Base-by-base conservation (phyloP, 129 eudicot species). In the Glebionis coronaria region DNA sequence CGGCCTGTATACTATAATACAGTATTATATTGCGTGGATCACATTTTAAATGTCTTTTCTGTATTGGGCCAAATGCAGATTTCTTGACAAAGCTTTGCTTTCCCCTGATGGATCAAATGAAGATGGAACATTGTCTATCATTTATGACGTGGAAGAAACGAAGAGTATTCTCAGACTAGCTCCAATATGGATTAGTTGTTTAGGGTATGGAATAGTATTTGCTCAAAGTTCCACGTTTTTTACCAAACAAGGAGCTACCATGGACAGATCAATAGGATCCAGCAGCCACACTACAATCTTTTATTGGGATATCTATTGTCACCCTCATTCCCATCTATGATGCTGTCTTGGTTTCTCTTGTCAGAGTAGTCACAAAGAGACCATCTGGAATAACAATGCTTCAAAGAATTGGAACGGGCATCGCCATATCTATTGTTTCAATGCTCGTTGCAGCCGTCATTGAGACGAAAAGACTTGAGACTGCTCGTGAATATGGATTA, bases 341-440 rank as follows among this genome's bases (percentile, higher is more conserved):
- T 46, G 71, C 78, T 3, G 21, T 76, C 8, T 66, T 88, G n/a
- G 82, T 88, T 14, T 91, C 91, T 5, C 0, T 76, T 9, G 74
- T 82, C 1, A 72, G 86, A 73, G 2, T 45, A 2, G n/a, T 82
- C 5, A 88, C 91, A 3, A 61, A 72, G 5, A 61, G 58, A 1
- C 83, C 84, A 61, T 52, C 81, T 0, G 96, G 96, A 5, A 80
- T 88, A 65, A 83, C 87, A 13, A 77, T 61, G 74, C 83, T 87
- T 21, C 90, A 84, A 70, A 81, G 95, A 67, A 81, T 87, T 25
- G 95, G 90, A 29, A 57, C 63, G 3, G 90, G 95, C 9, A 66
- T 84, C 68, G 12, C 74, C 14, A 20, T 84, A 4, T 87, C 83
- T 21, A 55, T 73, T 20, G 31, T 74, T 54, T 69, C 77, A 9